phyloP scores from a whole-genome alignment of 192 early-diverging fungal species.

The Coemansia sp. region DNA sequence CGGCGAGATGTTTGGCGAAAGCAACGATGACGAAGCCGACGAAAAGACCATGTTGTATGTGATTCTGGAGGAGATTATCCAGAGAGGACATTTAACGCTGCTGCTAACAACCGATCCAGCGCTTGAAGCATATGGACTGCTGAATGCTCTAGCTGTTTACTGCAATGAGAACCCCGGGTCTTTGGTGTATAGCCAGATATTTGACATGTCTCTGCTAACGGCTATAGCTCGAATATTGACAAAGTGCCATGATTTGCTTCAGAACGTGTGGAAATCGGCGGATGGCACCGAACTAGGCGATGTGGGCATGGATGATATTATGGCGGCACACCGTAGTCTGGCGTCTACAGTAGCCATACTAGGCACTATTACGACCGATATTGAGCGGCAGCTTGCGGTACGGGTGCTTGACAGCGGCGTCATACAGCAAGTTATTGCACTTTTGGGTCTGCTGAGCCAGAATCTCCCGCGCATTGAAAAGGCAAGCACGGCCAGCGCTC shows the following conservation, averaged over 20 bases:
- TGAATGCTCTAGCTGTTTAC: conserved; percentile 35
- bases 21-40: conserved; percentile 29
- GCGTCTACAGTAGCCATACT: conserved; percentile 18
- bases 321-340: conserved; percentile 25
- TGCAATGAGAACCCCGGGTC: conserved; percentile 23
- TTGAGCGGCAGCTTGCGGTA: conserved; percentile 1
- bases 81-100: conserved; percentile 5
- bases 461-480: conserved; percentile 33
- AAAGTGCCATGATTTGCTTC: conserved; percentile 6
- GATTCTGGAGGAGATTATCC: conserved; percentile 21
- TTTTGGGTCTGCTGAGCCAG: conserved; percentile 36
- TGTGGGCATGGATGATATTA: conserved; percentile 11
- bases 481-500: neutral
- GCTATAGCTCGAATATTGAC: conserved; percentile 1
- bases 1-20: conserved; percentile 38
- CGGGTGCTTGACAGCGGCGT: conserved; percentile 11
- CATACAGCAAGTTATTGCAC: conserved; percentile 8
- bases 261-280: conserved; percentile 12
- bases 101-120: conserved; percentile 8
- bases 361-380: conserved; percentile 18
- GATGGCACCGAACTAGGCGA: neutral
- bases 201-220: neutral
- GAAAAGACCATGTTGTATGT: conserved; percentile 29
- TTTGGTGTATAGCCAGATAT: neutral
- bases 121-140: conserved; percentile 18